A percentile compares a stretch with the other conserved stretches of the same genome.
Conservation (phyloP, 371 early-diverging fungal species). For the Syncephalastrum sp. region DNA sequence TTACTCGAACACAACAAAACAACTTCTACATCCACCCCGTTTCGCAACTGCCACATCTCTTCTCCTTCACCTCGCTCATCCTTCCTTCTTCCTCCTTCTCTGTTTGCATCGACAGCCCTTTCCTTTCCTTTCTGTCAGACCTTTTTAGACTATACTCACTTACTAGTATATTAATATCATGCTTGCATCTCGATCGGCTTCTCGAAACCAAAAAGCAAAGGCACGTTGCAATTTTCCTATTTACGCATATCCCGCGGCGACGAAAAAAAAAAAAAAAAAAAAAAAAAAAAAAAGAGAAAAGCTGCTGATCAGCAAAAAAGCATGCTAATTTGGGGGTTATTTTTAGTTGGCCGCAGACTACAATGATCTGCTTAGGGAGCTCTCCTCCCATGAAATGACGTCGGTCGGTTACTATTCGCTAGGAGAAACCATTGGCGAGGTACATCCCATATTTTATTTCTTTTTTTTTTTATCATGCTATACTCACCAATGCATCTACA, state of each 20-base stretch:
- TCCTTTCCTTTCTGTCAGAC: slow-evolving; percentile 16
- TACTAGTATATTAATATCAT: slow-evolving; percentile 4
- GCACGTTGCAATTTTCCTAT: slow-evolving; percentile 1
- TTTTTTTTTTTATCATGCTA: not conserved
- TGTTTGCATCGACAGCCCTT: not conserved
- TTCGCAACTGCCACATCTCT: not conserved
- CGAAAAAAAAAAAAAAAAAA: slow-evolving; percentile 6
- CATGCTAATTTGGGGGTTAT: not conserved
- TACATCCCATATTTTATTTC: slow-evolving; percentile 1
- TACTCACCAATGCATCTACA: slow-evolving; percentile 12
- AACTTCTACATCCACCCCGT: not conserved
- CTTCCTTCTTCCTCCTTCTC: not conserved
- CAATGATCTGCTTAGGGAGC: slow-evolving; percentile 16
- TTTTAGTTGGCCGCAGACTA: slow-evolving; percentile 20
- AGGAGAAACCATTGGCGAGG: slow-evolving; percentile 15
- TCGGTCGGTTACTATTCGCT: slow-evolving; percentile 15
- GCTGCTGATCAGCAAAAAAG: slow-evolving; percentile 8
- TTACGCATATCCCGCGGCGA: no score
- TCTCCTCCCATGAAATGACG: slow-evolving; percentile 14
- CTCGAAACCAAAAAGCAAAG: slow-evolving; percentile 18
- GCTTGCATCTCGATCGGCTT: slow-evolving; percentile 9
- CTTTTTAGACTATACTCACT: no score
- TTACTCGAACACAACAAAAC: not conserved
- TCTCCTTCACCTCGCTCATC: not conserved
- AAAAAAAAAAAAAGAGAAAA: slow-evolving; percentile 5